Percentiles rank a stretch among this genome's conserved stretches.
phyloP scores from a whole-genome alignment of 1,139 yeast genomes.

The Protomyces pachydermus region DNA sequence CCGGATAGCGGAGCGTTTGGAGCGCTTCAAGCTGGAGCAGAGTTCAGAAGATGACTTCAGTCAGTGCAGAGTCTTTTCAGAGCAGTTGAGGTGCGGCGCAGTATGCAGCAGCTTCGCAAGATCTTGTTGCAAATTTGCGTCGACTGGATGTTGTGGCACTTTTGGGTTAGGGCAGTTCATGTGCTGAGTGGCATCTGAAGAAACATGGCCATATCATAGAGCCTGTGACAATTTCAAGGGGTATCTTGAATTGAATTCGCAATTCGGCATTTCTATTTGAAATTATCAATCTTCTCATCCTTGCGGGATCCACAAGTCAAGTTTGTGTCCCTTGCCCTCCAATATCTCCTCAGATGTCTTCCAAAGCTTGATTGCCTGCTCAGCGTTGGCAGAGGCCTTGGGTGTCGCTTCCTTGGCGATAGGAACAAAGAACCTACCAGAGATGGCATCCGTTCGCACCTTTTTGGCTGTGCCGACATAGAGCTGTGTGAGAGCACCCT shows the following conservation, averaged over 20 bases:
- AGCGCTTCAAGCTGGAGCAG: neutral
- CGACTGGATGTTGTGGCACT: no score
- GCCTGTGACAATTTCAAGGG: no score
- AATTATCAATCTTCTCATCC: no score
- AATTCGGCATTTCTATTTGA: no score
- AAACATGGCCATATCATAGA: no score
- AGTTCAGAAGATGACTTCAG: neutral
- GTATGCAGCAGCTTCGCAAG: no score
- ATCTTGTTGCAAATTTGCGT: no score
- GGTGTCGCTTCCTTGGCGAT: constrained; percentile 1
- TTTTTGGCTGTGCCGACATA: constrained; percentile 58
- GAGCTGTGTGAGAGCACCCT: constrained; percentile 64
- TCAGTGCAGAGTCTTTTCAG: no score
- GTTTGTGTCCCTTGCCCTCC: neutral
- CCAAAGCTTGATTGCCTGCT: constrained; percentile 11
- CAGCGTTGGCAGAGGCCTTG: neutral
- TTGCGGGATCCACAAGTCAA: neutral
- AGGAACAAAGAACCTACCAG: constrained; percentile 19
- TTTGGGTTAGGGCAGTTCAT: no score
- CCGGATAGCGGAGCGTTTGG: neutral
- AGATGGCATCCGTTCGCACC: constrained; percentile 35
- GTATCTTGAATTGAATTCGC: no score
- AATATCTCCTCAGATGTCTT: neutral
- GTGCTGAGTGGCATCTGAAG: no score
- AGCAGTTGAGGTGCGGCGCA: no score